Evolutionary conservation across 2,329 filamentous ascomycete genomes (phyloP).

Genomic region (Aspergillus flavus): DNA sequence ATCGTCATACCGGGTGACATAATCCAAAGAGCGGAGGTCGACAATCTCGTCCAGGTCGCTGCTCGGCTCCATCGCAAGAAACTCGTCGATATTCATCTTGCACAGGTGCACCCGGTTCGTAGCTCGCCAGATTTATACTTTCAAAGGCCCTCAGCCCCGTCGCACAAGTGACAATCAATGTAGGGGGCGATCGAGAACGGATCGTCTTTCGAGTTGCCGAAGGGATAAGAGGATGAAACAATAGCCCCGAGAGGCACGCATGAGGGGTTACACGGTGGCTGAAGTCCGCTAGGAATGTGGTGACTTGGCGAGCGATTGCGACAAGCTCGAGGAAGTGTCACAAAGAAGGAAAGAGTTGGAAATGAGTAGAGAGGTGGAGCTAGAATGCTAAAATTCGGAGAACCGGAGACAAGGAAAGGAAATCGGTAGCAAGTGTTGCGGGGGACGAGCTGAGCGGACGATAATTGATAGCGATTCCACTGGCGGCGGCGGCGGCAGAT

Average conservation of each 20-base stretch:
- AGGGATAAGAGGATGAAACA: conserved; percentile 24
- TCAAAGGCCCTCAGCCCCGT: not conserved
- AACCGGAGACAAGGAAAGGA: conserved; percentile 22
- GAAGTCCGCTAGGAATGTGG: conserved; percentile 7
- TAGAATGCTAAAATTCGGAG: conserved; percentile 4
- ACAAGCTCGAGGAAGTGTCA: not conserved
- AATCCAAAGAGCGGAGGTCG: conserved; percentile 62
- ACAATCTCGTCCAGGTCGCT: conserved; percentile 39
- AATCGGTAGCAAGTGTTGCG: conserved; percentile 12
- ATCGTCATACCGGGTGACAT: conserved; percentile 57
- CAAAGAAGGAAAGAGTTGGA: conserved; percentile 13
- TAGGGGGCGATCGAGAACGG: conserved; percentile 16
- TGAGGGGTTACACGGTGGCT: conserved; percentile 24
- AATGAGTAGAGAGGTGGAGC: conserved; percentile 15
- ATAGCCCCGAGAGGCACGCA: conserved; percentile 24
- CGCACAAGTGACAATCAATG: not conserved
- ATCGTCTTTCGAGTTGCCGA: conserved; percentile 20
- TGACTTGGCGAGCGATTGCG: not conserved
- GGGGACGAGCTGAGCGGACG: conserved; percentile 13
- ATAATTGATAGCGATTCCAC: conserved; percentile 2
- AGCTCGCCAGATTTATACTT: not conserved
- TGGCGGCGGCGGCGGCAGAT: conserved; percentile 18
- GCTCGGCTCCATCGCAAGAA: conserved; percentile 33
- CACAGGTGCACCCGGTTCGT: not conserved
- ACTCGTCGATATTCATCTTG: conserved; percentile 37